Evolutionary conservation across 1,284 basidiomycete species (phyloP), one percentile per base, ranked within the genome.

Genomic region (Marasmius fiardii): DNA sequence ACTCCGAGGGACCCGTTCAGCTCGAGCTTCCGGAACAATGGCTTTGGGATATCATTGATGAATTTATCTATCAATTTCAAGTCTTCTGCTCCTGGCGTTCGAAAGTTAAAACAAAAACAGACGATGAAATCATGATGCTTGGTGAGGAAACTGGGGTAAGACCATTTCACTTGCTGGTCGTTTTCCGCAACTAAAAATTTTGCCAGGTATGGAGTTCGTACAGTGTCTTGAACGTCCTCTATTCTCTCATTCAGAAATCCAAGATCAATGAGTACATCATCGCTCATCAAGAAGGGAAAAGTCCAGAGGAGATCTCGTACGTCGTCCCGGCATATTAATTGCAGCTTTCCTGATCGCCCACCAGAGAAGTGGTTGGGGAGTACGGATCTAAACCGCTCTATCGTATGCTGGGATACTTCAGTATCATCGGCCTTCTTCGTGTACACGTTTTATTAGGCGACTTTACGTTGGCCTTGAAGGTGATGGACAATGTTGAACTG

Each of bases 21-120:
- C 86, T 98, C 53, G 89, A 96, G 64, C 84, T 98, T 14, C 96
- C 96, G 0, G 92, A 95, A 60, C 95, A 98, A 72, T 99, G 96
- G 96, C 76, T 99, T 5, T 98, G 95, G 93, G 96, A 99, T 71
- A 98, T 99, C 73, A 90, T 98, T 66, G 96, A 98, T 75, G 96
- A 98, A 69, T 99, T 99, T 73, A 97, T 98, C 65, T 99, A 98
- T 76, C 96, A 98, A 71, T 99, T 96, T 80, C 93, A 97, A 71
- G 91, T 91, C 21, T 98, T 98, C 75, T 90, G 94, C 64, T 86
- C 92, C 54, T 98, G 93, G 89, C 79, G 95, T 55, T 90, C 90
- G 41, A 92, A 92, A 68, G 83, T 88, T 34, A 88, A 90, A 60
- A 81, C 80, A 60, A 98, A 98, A 77, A 84, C 85, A 0, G 94